Evolutionary conservation across 2,329 filamentous ascomycete species (phyloP), one percentile per base, ranked within the genome.

Genomic region (Xylaria sp.): DNA sequence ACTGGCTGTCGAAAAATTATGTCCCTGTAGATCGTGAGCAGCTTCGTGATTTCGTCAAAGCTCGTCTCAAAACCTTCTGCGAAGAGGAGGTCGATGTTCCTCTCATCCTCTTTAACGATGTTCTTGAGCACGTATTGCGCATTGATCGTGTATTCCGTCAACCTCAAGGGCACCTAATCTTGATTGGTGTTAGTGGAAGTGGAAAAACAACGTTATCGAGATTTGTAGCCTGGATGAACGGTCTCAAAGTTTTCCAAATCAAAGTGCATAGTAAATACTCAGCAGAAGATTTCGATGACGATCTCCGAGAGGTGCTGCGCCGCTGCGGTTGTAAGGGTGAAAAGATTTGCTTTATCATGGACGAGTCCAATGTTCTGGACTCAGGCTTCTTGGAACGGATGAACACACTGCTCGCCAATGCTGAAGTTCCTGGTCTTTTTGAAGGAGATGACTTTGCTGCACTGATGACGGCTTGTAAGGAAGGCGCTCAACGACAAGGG

Each of bases 281-380:
- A 18, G 93, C 93, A 1, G 96, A 98, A 79, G 96, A 99, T 82
- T 99, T 99, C 78, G 96, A 99, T 78, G 97, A 99, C 67, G 96
- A 99, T 80, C 85, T 99, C 42, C 90, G 97, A 72, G 95, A 94
- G 78, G 96, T 99, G 9, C 88, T 99, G 48, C 91, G 96, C 54
- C 90, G 96, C 66, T 97, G 93, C 75, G 96, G 96, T 71, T 98
- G 95, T 84, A 98, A 98, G 84, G 96, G 96, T 42, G 96, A 99
- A 80, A 98, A 98, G 85, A 97, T 99, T 58, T 99, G 97, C 83
- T 99, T 99, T 85, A 98, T 99, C 84, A 98, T 99, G 94, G 96
- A 99, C 79, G 96, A 99, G 83, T 92, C 95, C 10, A 99, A 99
- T 76, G 96, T 99, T 42, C 87, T 99, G 32, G 96, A 99, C 81